Conservation (phyloP, 1,284 basidiomycete genomes). For the Agaricales sp. region DNA sequence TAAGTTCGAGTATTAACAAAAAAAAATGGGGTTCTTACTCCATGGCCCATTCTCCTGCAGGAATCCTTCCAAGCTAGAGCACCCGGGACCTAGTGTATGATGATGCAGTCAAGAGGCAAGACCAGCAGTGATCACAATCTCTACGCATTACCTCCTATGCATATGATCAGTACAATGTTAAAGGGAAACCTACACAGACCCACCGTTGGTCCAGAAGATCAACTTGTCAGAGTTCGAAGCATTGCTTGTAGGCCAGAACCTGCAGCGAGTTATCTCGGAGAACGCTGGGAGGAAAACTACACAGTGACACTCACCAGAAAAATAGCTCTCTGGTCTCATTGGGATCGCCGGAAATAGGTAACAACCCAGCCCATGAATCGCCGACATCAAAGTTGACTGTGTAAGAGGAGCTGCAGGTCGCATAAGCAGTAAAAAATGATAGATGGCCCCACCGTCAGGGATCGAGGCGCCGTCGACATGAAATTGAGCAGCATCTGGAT, state of each 20-base stretch:
- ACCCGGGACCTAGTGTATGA: constrained; percentile 40
- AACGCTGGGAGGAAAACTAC: background rate
- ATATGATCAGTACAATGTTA: constrained; percentile 15
- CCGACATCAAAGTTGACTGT: constrained; percentile 51
- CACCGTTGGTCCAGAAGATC: constrained; percentile 47
- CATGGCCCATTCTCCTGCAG: constrained; percentile 72
- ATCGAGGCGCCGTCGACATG: constrained; percentile 59
- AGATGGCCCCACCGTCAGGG: constrained; percentile 41
- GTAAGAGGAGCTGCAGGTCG: background rate
- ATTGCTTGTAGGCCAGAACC: constrained; percentile 77
- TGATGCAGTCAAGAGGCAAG: no score
- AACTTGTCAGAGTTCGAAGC: constrained; percentile 61
- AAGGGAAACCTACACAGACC: background rate
- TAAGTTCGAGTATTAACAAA: background rate
- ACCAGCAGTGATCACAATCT: background rate
- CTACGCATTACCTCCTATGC: constrained; percentile 29
- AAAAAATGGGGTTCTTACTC: constrained; percentile 3
- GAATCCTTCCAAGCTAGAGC: constrained; percentile 69
- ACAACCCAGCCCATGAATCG: constrained; percentile 63
- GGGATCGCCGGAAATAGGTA: constrained; percentile 52
- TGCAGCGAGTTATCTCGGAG: constrained; percentile 61
- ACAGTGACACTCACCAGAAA: constrained; percentile 1
- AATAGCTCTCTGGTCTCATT: constrained; percentile 59
- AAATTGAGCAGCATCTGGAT: constrained; percentile 58
- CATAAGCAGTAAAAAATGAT: background rate